These are phyloP conservation scores for Citrullus mucosospermus DNA, from an alignment of 306 rosid species.

Conservation along the genomic window DNA sequence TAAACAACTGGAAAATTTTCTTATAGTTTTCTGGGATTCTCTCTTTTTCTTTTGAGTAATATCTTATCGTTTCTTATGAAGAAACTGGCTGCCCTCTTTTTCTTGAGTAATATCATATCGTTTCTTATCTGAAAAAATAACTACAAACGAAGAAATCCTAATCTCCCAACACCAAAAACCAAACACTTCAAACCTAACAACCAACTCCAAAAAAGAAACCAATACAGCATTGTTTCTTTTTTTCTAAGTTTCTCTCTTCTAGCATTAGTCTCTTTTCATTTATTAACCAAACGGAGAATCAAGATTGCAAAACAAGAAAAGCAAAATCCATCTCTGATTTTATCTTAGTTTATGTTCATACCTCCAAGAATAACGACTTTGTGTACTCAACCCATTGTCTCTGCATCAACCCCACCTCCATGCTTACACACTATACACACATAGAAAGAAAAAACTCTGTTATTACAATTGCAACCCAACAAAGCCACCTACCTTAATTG, in stretches of 20 bases:
- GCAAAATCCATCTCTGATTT: slow-evolving; percentile 9
- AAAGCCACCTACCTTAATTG: slow-evolving; percentile 18
- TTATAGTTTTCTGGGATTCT: background rate
- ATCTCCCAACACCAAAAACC: background rate
- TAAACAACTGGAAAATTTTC: background rate
- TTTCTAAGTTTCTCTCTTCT: too few species aligned
- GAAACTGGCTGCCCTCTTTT: too few species aligned
- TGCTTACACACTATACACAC: slow-evolving; percentile 21
- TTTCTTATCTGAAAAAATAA: background rate
- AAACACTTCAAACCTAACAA: background rate
- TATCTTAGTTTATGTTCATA: slow-evolving; percentile 8
- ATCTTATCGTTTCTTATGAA: background rate
- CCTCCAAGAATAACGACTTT: slow-evolving; percentile 73
- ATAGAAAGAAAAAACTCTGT: slow-evolving; percentile 6
- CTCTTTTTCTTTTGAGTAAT: background rate
- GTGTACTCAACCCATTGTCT: slow-evolving; percentile 80
- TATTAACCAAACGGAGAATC: background rate
- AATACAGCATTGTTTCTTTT: too few species aligned
- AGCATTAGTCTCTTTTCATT: too few species aligned
- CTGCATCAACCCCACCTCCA: slow-evolving; percentile 92
- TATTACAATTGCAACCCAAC: slow-evolving; percentile 17
- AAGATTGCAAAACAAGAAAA: background rate
- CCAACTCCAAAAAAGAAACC: too few species aligned
- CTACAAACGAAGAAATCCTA: background rate
- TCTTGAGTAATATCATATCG: background rate